Evolutionary conservation across 495 filamentous ascomycete species (phyloP).

Genomic region (Penicillium bovifimosum): DNA sequence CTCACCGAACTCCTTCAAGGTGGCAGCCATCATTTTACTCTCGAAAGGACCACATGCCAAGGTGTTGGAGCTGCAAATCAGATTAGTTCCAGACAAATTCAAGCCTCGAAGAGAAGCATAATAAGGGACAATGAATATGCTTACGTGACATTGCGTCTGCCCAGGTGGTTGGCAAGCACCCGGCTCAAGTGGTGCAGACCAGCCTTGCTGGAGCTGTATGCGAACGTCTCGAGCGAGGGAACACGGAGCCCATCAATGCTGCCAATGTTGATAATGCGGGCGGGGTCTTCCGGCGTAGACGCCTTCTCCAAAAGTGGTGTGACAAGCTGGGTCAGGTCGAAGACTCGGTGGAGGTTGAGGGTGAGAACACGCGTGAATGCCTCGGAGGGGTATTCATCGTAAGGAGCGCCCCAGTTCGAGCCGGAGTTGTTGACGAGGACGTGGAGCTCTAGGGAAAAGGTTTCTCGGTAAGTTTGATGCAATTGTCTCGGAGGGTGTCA

Average conservation of each 20-base stretch:
- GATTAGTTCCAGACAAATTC: neutral
- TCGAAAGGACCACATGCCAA: slow-evolving; percentile 78
- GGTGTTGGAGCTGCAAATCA: slow-evolving; percentile 46
- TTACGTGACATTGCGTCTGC: slow-evolving; percentile 64
- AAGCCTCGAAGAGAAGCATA: neutral
- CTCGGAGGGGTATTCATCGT: slow-evolving; percentile 60
- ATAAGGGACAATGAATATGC: slow-evolving; percentile 3
- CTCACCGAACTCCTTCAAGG: slow-evolving; percentile 56
- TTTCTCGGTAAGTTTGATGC: slow-evolving; percentile 1
- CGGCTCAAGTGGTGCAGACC: slow-evolving; percentile 67
- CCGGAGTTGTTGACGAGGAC: slow-evolving; percentile 80
- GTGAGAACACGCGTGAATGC: slow-evolving; percentile 72
- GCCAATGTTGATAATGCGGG: slow-evolving; percentile 72
- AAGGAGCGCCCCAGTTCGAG: slow-evolving; percentile 62
- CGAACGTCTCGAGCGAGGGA: slow-evolving; percentile 66
- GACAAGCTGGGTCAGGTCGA: slow-evolving; percentile 68
- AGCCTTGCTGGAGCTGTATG: slow-evolving; percentile 69
- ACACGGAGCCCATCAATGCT: slow-evolving; percentile 65
- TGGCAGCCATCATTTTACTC: slow-evolving; percentile 79
- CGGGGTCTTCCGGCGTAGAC: slow-evolving; percentile 42
- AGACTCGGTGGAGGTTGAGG: slow-evolving; percentile 75
- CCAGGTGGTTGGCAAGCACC: slow-evolving; percentile 67
- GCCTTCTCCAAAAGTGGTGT: slow-evolving; percentile 64
- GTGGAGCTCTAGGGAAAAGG: slow-evolving; percentile 49
- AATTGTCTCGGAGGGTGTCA: neutral